Evolutionary conservation across 176 grass and related monocot genomes (phyloP).

Genomic region (Oryza glaberrima): DNA sequence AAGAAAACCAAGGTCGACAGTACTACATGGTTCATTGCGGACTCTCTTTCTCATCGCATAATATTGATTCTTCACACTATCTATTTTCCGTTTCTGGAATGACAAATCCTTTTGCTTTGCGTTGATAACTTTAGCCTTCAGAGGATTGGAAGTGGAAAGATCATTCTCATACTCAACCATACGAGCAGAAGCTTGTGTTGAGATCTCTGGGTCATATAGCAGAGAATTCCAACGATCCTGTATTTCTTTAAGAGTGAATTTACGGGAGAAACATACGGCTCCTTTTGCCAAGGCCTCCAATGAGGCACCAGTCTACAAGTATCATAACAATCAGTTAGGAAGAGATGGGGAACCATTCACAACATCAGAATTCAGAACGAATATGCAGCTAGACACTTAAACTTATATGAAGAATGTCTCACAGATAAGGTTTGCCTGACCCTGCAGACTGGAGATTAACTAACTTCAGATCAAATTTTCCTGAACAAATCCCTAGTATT

Average conservation of each 20-base stretch:
- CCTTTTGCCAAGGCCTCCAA: slow-evolving; percentile 74
- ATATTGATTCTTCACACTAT: slow-evolving; percentile 60
- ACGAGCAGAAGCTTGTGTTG: slow-evolving; percentile 51
- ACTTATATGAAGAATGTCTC: not conserved
- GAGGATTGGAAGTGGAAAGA: slow-evolving; percentile 54
- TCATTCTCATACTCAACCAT: slow-evolving; percentile 64
- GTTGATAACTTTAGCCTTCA: slow-evolving; percentile 62
- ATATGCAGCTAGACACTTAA: not conserved
- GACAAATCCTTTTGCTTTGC: slow-evolving; percentile 61
- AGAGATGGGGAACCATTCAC: not conserved
- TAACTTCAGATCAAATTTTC: not conserved
- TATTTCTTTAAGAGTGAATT: slow-evolving; percentile 70
- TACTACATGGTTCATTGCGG: slow-evolving; percentile 47
- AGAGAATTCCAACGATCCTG: slow-evolving; percentile 70
- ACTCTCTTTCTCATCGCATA: slow-evolving; percentile 67
- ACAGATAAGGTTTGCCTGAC: not conserved
- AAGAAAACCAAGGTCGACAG: slow-evolving; percentile 55
- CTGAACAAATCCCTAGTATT: not conserved
- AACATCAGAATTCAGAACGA: slow-evolving; percentile 29
- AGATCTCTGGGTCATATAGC: slow-evolving; percentile 56
- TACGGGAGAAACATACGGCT: slow-evolving; percentile 64
- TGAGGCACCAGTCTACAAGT: slow-evolving; percentile 65
- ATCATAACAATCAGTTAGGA: slow-evolving; percentile 21
- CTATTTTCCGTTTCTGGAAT: slow-evolving; percentile 68
- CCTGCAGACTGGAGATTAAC: not conserved